Evolutionary conservation across 805 yeast species (phyloP), one percentile per base, ranked within the genome.

Genomic region (Saccharomyces kudriavzevii): DNA sequence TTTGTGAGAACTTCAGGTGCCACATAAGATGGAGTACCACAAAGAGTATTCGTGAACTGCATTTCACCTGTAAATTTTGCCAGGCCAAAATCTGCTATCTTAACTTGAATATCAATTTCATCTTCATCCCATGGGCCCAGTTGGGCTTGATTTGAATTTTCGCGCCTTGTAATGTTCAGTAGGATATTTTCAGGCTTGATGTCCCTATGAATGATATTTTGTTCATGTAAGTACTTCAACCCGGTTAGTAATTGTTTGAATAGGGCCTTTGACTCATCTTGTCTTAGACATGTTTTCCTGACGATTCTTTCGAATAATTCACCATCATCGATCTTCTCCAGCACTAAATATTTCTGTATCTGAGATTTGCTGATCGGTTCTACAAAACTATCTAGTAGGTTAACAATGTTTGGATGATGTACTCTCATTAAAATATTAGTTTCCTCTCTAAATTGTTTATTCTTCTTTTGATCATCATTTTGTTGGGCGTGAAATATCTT

Each of bases 1-100:
- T 83, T 82, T 24, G 64, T 60, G n/a, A 75, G 57, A 5, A 87
- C 85, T 62, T 87, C 95, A 0, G 95, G 95, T 0, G 94, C 94
- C 20, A 87, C 94, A 63, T 87, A 87, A 0, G 92, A 89, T 0
- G 95, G 95, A 0, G 95, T 87, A 1, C 95, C 95, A 70, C 95
- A 87, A 45, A 87, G 68, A 0, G 95, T 87, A 60, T 83, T 83
- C 9, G 95, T 85, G 64, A 85, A 85, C 56, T 82, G 80, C 57
- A 81, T 70, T 60, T 85, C 89, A 5, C 92, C 92, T 47, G 87
- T 75, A 48, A 74, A 71, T 59, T 79, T 75, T 1, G 83, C 80
- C 17, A 80, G 58, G 0, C 97, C 97, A 69, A 87, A 87, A 69
- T 87, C 95, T 0, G 92, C 94, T 50, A 87, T 85, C 63, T 87